Conservation (phyloP, 805 yeast species). For the Wickerhamomyces ciferrii region DNA sequence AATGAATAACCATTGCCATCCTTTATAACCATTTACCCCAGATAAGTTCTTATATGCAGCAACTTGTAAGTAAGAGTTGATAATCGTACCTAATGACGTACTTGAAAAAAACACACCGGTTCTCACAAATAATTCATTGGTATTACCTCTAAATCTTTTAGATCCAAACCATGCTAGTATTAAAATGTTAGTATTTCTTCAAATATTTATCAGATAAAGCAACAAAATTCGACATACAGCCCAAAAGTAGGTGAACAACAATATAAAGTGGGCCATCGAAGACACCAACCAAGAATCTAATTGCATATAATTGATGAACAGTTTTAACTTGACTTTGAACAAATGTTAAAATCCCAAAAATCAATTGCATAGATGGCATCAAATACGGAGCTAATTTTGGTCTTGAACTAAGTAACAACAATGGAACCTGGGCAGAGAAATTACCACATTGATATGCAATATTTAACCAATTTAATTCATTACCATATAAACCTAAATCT, state of each 20-base stretch:
- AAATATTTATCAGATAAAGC: too few relatives aligned
- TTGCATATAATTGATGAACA: slow-evolving; percentile 45
- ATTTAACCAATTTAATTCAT: slow-evolving; percentile 28
- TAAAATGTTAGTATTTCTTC: too few relatives aligned
- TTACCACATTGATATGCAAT: background rate
- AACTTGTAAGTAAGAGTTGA: background rate
- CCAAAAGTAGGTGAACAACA: slow-evolving; percentile 26
- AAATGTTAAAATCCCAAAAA: slow-evolving; percentile 44
- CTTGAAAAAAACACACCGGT: background rate
- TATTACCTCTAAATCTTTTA: background rate
- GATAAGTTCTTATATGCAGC: slow-evolving; percentile 22
- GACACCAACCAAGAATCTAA: slow-evolving; percentile 58
- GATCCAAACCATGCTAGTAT: slow-evolving; percentile 1
- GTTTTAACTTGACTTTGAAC: slow-evolving; percentile 38
- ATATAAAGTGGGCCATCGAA: slow-evolving; percentile 58
- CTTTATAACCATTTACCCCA: slow-evolving; percentile 37
- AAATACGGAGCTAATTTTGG: background rate
- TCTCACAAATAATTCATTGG: background rate
- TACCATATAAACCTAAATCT: slow-evolving; percentile 48
- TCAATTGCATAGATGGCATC: background rate
- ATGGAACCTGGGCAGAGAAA: background rate
- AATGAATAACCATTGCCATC: slow-evolving; percentile 75
- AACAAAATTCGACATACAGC: too few relatives aligned
- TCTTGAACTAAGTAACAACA: background rate
- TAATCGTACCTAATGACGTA: background rate